phyloP scores from a whole-genome alignment of 148 eudicot species.

The Arctostaphylos glauca region DNA sequence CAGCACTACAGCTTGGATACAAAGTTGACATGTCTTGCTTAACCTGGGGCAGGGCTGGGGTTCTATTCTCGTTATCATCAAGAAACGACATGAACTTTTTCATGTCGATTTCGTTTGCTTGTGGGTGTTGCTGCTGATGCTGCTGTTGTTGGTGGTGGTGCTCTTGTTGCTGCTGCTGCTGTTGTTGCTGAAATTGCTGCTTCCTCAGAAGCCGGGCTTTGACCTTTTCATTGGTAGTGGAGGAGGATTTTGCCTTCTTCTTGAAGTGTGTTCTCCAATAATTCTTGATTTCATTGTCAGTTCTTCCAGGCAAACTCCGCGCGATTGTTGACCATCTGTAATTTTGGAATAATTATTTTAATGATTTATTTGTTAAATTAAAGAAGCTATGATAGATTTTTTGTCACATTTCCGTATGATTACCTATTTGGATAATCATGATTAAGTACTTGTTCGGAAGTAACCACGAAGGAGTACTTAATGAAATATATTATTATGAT shows the following conservation, averaged over 20 bases:
- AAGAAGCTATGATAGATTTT: not conserved
- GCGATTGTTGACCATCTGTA: slow-evolving; percentile 80
- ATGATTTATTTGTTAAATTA: not conserved
- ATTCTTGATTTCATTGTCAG: slow-evolving; percentile 77
- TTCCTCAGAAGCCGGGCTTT: slow-evolving; percentile 34
- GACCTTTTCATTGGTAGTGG: slow-evolving; percentile 19
- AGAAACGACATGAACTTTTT: slow-evolving; percentile 41
- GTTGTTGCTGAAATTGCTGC: slow-evolving; percentile 42
- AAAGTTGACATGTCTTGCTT: slow-evolving; percentile 26
- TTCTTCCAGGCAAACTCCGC: slow-evolving; percentile 72
- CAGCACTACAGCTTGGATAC: slow-evolving; percentile 27
- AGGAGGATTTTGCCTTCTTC: slow-evolving; percentile 34
- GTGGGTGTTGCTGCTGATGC: slow-evolving; percentile 5
- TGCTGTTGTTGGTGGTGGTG: not conserved
- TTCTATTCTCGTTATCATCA: slow-evolving; percentile 32
- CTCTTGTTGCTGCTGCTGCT: slow-evolving; percentile 17
- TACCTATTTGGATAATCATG: too few species aligned
- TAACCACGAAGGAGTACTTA: too few species aligned
- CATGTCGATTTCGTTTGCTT: slow-evolving; percentile 39
- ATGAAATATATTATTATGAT: not conserved
- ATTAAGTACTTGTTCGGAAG: too few species aligned
- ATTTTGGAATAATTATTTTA: not conserved
- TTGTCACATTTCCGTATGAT: not conserved
- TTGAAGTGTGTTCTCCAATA: slow-evolving; percentile 80
- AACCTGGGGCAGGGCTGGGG: slow-evolving; percentile 2